Percentiles rank a stretch among this genome's conserved stretches.
Conservation (phyloP, 768 basidiomycete genomes). For the Russula sp. region DNA sequence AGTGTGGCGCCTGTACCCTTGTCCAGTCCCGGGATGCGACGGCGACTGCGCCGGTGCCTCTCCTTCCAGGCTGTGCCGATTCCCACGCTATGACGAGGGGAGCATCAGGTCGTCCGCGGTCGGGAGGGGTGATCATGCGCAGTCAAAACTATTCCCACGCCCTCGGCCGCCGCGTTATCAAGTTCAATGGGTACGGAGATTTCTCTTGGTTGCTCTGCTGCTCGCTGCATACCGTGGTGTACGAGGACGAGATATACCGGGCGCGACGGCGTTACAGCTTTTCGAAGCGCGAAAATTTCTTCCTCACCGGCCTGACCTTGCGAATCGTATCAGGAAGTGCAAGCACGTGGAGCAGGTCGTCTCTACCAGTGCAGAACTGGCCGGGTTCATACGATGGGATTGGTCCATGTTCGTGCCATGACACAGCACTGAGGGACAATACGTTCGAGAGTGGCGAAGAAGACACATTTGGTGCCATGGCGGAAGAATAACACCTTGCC, state of each 20-base stretch:
- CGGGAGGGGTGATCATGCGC: no score
- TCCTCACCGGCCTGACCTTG: conserved; percentile 35
- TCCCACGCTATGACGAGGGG: no score
- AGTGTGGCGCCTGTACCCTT: no score
- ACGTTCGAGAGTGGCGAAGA: conserved; percentile 5
- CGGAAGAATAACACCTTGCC: background rate
- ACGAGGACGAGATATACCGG: conserved; percentile 54
- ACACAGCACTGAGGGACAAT: background rate
- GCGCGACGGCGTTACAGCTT: conserved; percentile 72
- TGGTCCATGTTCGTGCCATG: conserved; percentile 35
- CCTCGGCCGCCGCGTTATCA: conserved; percentile 28
- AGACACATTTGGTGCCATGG: background rate
- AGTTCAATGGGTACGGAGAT: conserved; percentile 38
- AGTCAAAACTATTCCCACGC: conserved; percentile 1
- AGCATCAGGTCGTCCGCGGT: no score
- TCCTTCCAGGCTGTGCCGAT: background rate
- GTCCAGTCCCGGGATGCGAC: background rate
- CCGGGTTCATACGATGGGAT: background rate
- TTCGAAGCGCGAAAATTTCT: conserved; percentile 72
- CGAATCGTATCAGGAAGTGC: background rate
- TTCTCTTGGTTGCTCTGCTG: conserved; percentile 59
- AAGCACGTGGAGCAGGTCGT: background rate
- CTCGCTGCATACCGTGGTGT: conserved; percentile 60
- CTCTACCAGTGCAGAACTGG: background rate
- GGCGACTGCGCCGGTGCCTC: background rate